Evolutionary conservation across 2,329 filamentous ascomycete species (phyloP), one percentile per base, ranked within the genome.

Genomic region (Esteya vermicola): DNA sequence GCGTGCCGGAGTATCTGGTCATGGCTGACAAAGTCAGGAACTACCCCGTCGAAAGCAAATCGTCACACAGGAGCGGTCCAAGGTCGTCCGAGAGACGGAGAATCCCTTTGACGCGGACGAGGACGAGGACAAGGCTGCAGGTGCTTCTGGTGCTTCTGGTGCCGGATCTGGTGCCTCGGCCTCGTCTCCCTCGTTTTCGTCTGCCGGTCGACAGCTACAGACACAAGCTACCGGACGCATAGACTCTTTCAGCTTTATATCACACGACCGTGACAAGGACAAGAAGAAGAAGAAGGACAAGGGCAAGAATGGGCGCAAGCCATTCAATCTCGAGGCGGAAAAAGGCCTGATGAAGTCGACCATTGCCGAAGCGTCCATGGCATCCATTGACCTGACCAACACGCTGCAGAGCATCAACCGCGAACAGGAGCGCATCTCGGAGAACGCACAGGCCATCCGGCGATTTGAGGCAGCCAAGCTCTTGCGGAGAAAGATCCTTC

Each of bases 371-470:
- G 77, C 88, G 0, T 88, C 85, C 1, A 83, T 96, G 30, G 84
- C 86, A 4, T 80, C 85, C n/a, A 95, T 84, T 0, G 94, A 93
- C 54, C 67, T 98, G 30, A 70, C 80, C 54, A 96, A 98, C 53
- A 75, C 80, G 1, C 67, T 98, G 28, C 86, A 91, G 56, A 77
- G 81, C 40, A 88, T 95, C 61, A 95, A 96, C 56, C 78, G 91
- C 44, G 91, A 96, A 56, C 72, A 66, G 36, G 79, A 93, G 57
- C 80, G 83, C 4, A 86, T 96, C 25, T 94, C 86, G 6, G 81
- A 93, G 28, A 93, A 96, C 48, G 57, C 70, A 8, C 69, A 76
- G 43, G 84, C 85, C 1, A 70, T 85, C 43, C 68, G 78, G 48
- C 74, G 79, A 3, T 95, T 96, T 48, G 85, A 95, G 50, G 70